These are phyloP conservation scores for Calonectria pseudoturangicola DNA, from an alignment of 2,329 filamentous ascomycete species.

Conservation along the genomic window DNA sequence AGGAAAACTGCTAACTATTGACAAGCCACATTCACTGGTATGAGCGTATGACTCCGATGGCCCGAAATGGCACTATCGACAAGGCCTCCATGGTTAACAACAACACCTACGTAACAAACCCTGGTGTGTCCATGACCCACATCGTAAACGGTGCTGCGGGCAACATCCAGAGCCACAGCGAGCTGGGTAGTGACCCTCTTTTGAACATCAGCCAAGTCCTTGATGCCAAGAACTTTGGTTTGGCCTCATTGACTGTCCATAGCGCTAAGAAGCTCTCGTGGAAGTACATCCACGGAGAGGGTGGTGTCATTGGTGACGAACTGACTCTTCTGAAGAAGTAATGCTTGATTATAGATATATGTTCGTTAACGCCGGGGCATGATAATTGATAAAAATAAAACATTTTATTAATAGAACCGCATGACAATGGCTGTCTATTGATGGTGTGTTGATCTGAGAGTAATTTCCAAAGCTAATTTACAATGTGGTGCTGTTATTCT, in stretches of 20 bases:
- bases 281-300: slow-evolving; percentile 55
- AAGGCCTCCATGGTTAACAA: slow-evolving; percentile 64
- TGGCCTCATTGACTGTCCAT: slow-evolving; percentile 60
- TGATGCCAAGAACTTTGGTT: slow-evolving; percentile 67
- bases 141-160: slow-evolving; percentile 72
- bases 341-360: background rate
- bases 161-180: slow-evolving; percentile 70
- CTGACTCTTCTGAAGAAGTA: slow-evolving; percentile 49
- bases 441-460: too few relatives aligned
- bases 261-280: slow-evolving; percentile 20
- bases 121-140: slow-evolving; percentile 68
- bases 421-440: too few relatives aligned
- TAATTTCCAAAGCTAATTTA: too few relatives aligned
- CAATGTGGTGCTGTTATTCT: too few relatives aligned
- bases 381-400: background rate
- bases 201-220: slow-evolving; percentile 66
- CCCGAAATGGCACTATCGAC: slow-evolving; percentile 63
- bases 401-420: background rate
- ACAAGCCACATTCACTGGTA: slow-evolving; percentile 51
- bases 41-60: slow-evolving; percentile 47
- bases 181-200: slow-evolving; percentile 55
- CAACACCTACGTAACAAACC: slow-evolving; percentile 68
- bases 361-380: too few relatives aligned
- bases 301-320: slow-evolving; percentile 61
- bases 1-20: background rate